Evolutionary conservation across 768 basidiomycete genomes (phyloP), one percentile per base, ranked within the genome.

Genomic region (Macrocybe gigantea): DNA sequence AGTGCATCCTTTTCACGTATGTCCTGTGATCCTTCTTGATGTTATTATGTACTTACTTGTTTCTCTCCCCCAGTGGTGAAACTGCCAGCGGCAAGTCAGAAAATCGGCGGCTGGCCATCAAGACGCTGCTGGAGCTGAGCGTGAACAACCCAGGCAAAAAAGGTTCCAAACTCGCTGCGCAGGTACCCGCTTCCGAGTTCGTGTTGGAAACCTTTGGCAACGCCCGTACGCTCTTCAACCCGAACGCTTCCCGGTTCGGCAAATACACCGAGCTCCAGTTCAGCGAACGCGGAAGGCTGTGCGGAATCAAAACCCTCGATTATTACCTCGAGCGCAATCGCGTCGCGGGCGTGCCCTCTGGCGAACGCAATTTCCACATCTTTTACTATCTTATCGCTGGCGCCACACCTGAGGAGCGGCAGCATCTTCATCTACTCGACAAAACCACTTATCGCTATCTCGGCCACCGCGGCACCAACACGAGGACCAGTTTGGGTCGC

Each of bases 261-360:
- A 93, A 95, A 64, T 99, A 99, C 64, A 96, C 93, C 39, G 96
- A 99, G 61, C 78, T 99, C 0, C 96, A 98, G 66, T 98, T 97
- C 70, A 89, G 80, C 45, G 93, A 97, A 33, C 85, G 88, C 14
- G 94, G 94, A 6, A 78, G 93, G 3, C 69, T 98, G 0, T 83
- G 75, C 40, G 96, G 96, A 52, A 72, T 92, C 62, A 98, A 98
- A 66, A 94, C 93, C 0, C 82, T 98, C 53, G 93, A 97, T 61
- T 97, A 99, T 69, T 95, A 95, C 67, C 78, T 99, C 44, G 93
- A 97, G 64, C 75, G 89, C 46, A 89, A 85, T 56, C 83, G 93
- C 7, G 92, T 97, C n/a, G 79, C 91, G 5, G 81, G 82, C 14
- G 80, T 88, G 0, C 88, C 91, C 0, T 88, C 85, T 0, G 93